Evolutionary conservation across 169 alveolate genomes (phyloP).

Genomic region (Eimeria acervulina): DNA sequence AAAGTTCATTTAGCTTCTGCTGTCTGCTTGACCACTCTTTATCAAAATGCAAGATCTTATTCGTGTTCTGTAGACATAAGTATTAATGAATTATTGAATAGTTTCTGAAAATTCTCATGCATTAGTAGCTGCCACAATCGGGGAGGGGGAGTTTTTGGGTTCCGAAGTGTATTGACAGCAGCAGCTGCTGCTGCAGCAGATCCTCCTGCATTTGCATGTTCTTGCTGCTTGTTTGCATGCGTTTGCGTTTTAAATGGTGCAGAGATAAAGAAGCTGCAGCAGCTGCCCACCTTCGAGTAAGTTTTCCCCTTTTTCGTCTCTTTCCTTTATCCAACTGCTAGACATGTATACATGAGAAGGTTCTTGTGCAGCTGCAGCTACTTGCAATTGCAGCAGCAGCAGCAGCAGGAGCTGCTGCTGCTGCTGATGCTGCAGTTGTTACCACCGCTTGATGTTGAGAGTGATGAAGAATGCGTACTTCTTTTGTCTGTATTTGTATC

Average conservation of each 20-base stretch:
- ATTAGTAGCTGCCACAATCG: neutral
- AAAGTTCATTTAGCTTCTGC: no score
- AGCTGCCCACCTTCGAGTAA: slow-evolving; percentile 58
- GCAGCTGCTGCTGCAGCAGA: neutral
- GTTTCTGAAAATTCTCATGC: no score
- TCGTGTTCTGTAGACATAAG: no score
- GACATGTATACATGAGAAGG: no score
- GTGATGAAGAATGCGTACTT: neutral
- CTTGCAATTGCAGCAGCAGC: neutral
- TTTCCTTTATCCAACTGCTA: neutral
- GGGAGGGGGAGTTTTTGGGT: neutral
- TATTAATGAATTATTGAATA: no score
- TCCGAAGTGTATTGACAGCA: neutral
- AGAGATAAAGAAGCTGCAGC: slow-evolving; percentile 49
- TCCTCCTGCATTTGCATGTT: neutral
- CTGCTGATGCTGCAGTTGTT: neutral
- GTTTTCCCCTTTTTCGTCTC: neutral
- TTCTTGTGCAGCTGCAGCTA: no score
- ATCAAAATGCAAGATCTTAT: no score
- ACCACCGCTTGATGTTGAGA: neutral
- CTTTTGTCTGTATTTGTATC: neutral
- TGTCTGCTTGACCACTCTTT: no score
- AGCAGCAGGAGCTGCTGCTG: neutral
- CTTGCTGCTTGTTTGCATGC: neutral
- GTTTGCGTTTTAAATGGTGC: neutral